These are phyloP conservation scores for Babesia bigemina DNA, from an alignment of 169 alveolate species.

Conservation along the genomic window DNA sequence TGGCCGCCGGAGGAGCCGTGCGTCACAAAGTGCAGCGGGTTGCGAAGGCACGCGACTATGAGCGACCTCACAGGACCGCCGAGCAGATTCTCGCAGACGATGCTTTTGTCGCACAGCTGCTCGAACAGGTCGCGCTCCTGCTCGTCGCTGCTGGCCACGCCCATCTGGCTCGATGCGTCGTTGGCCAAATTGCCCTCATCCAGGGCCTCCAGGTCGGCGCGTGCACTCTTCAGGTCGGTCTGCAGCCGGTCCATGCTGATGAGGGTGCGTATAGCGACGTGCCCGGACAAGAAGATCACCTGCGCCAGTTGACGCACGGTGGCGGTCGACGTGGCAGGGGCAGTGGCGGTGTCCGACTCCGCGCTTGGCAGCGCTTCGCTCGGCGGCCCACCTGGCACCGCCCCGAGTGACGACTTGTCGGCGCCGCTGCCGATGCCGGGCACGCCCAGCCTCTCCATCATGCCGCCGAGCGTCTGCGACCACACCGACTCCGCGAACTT, in stretches of 20 bases:
- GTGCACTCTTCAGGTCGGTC: conserved; percentile 46
- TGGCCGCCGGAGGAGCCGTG: background rate
- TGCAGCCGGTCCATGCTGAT: conserved; percentile 48
- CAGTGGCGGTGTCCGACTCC: too few species aligned
- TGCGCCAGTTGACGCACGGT: conserved; percentile 48
- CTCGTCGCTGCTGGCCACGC: conserved; percentile 65
- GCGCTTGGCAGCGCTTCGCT: too few species aligned
- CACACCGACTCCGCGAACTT: conserved; percentile 44
- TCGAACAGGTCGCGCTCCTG: conserved; percentile 63
- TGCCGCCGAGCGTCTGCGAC: conserved; percentile 35
- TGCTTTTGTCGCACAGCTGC: conserved; percentile 41
- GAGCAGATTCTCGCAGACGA: conserved; percentile 58
- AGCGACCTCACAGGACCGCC: conserved; percentile 57
- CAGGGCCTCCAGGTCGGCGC: conserved; percentile 43
- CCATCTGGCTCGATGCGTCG: conserved; percentile 54
- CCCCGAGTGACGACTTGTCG: background rate
- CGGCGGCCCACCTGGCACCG: too few species aligned
- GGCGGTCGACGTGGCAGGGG: background rate
- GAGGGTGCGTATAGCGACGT: conserved; percentile 62
- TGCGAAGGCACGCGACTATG: conserved; percentile 33
- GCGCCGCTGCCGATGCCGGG: background rate
- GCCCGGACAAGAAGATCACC: conserved; percentile 60
- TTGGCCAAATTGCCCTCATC: conserved; percentile 11
- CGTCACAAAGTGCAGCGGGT: conserved; percentile 39
- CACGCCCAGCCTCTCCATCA: conserved; percentile 4